Percentiles rank a stretch among this genome's conserved stretches.
These are phyloP conservation scores for Dryadomyces sulphureus DNA, from an alignment of 2,329 filamentous ascomycete genomes.

Conservation along the genomic window DNA sequence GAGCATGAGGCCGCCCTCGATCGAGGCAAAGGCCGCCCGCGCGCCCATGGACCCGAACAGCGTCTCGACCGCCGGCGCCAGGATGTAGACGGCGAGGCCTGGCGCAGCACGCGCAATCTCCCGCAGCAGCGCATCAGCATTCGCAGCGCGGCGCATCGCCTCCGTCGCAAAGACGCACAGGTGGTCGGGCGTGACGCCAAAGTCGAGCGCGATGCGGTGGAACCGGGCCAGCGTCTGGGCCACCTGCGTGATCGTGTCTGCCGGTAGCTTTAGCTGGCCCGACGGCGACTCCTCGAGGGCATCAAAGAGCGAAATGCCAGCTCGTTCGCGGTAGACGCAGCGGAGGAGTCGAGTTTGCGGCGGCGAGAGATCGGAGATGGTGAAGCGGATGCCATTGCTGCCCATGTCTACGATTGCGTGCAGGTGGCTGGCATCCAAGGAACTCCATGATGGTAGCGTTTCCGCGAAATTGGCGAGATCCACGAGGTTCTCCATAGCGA, in stretches of 20 bases:
- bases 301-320: conserved; percentile 75
- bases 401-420: conserved; percentile 47
- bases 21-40: conserved; percentile 53
- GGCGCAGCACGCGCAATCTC: conserved; percentile 45
- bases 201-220: conserved; percentile 50
- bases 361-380: conserved; percentile 66
- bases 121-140: conserved; percentile 51
- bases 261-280: conserved; percentile 26
- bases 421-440: conserved; percentile 30
- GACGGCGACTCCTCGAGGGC: conserved; percentile 32
- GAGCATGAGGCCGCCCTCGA: conserved; percentile 61
- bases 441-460: conserved; percentile 33
- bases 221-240: conserved; percentile 55
- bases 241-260: conserved; percentile 49
- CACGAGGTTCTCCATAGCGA: conserved; percentile 25
- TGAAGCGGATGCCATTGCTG: conserved; percentile 89
- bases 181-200: conserved; percentile 48
- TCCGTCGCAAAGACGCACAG: conserved; percentile 75
- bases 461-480: conserved; percentile 35
- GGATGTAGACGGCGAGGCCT: conserved; percentile 54
- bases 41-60: conserved; percentile 72
- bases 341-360: conserved; percentile 56
- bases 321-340: conserved; percentile 65
- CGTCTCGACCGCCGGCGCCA: conserved; percentile 70
- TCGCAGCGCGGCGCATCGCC: conserved; percentile 68